Base-by-base conservation (phyloP, 768 basidiomycete genomes). In the Pisolithus tinctorius region DNA sequence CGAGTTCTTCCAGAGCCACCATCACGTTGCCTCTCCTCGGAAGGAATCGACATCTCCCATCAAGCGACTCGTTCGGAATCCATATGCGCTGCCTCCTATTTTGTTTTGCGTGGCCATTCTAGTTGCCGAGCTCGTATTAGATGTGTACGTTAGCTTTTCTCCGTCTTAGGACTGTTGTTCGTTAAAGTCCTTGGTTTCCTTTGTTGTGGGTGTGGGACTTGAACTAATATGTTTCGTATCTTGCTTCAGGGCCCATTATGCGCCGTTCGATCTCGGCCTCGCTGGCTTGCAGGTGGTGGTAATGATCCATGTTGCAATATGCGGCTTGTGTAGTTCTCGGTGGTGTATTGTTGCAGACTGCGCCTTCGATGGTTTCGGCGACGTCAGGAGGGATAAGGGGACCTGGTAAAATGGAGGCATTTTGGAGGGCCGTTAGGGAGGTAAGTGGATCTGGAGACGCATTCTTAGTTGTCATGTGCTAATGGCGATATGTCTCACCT, bases 281-380 rank as follows among this genome's bases (percentile, higher is more conserved):
- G 91, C 96, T 0, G 78, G 81, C 5, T 56, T 87, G 6, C 82
- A 93, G 49, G 85, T 93, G 0, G 63, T 84, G 10, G 70, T 88
- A 14, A 95, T 93, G 4, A 88, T 88, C 66, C 79, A 81, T 37
- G 76, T 94, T 23, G 88, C 96, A 0, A 88, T 95, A 93, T 64
- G 81, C 84, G 2, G 86, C 93, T 0, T 91, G 84, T 38, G 75
- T 84, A 10, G 80, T 89, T 0, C 86, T 95, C 11, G 95, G 92
- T 2, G 82, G 84, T 6, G 84, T 93, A 1, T 73, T 99, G 2
- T 67, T 98, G 13, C 96, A 98, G 68, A 98, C 96, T 0, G 81
- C 92, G 0, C 94, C 94, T 2, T 70, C 74, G 41, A 60, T 59
- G 51, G 37, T 47, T 14, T 2, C 29, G 14, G 5, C 25, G 16